Evolutionary conservation across 371 early-diverging fungal species (phyloP), one percentile per base, ranked within the genome.

Genomic region (Mortierella sp.): DNA sequence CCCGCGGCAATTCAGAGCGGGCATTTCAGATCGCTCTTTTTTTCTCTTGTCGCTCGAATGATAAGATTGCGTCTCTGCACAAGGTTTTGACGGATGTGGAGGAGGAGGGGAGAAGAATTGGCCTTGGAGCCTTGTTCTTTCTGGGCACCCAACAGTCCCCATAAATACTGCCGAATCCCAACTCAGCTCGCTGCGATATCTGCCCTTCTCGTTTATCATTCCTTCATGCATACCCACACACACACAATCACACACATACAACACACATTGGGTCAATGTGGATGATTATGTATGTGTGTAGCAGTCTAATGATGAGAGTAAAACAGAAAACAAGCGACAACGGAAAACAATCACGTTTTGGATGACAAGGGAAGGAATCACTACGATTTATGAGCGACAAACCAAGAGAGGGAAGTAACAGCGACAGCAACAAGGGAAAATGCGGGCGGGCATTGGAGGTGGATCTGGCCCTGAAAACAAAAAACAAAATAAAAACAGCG

Each of bases 371-470:
- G 16, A 19, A 37, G 37, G 37, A 9, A 16, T 19, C 34, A 34
- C 22, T n/a, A 37, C 22, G 22, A 34, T 58, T 31, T 9, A 4
- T 58, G 29, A 53, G 53, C 31, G 37, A 58, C 22, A 2, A 34
- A 34, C 0, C 19, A 16, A 63, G 66, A 29, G 31, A 7, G 29
- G 6, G 31, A 10, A 44, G 45, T 26, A n/a, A 19, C 4, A 19
- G 45, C 29, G 8, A 45, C 31, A 66, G 34, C 40, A 26, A 45
- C 22, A 45, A 58, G 61, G 61, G 34, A 58, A 58, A 58, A 19
- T 58, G 34, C 61, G 61, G 61, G 61, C 61, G 61, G 61, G 61
- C 37, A 34, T 58, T 26, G n/a, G 61, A 58, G 58, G 34, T 58
- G 8, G 61, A 58, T 58, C 61, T 58, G 61, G 61, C 37, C 61